Conservation (phyloP, 1,284 basidiomycete genomes). For the Amylostereum areolatum region DNA sequence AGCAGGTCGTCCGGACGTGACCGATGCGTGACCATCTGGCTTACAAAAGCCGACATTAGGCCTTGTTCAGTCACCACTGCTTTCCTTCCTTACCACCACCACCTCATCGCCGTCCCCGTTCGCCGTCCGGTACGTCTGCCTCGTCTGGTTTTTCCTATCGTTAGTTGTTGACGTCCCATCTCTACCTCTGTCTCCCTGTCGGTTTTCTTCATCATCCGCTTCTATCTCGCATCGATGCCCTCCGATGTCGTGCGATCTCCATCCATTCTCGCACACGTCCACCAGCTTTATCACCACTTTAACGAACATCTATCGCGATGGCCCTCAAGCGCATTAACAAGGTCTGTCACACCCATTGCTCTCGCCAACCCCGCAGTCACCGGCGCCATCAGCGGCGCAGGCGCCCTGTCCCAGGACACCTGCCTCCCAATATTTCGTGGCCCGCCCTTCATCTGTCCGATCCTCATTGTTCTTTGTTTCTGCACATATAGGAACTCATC, state of each 20-base stretch:
- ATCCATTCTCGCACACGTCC: neutral
- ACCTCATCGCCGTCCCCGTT: conserved; percentile 4
- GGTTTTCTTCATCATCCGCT: conserved; percentile 2
- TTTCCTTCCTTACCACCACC: conserved; percentile 15
- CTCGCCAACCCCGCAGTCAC: neutral
- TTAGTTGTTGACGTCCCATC: neutral
- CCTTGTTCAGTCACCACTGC: conserved; percentile 1
- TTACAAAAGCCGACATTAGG: conserved; percentile 15
- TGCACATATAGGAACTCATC: conserved; percentile 75
- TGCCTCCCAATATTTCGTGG: neutral
- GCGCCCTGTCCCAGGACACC: neutral
- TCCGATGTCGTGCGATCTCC: conserved; percentile 22
- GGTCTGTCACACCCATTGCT: conserved; percentile 41
- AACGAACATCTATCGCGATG: conserved; percentile 44
- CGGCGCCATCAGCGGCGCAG: conserved; percentile 1
- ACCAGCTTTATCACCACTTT: conserved; percentile 20
- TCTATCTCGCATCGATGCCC: conserved; percentile 10
- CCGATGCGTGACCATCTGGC: conserved; percentile 9
- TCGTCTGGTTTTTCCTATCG: too few species aligned
- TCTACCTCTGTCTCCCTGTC: neutral
- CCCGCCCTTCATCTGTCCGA: too few species aligned
- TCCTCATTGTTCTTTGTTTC: too few species aligned
- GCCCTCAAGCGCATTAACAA: conserved; percentile 99
- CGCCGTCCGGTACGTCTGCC: neutral
- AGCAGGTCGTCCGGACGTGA: conserved; percentile 4